Evolutionary conservation across 1,284 basidiomycete genomes (phyloP).

Genomic region (Papiliotrema terrestris): DNA sequence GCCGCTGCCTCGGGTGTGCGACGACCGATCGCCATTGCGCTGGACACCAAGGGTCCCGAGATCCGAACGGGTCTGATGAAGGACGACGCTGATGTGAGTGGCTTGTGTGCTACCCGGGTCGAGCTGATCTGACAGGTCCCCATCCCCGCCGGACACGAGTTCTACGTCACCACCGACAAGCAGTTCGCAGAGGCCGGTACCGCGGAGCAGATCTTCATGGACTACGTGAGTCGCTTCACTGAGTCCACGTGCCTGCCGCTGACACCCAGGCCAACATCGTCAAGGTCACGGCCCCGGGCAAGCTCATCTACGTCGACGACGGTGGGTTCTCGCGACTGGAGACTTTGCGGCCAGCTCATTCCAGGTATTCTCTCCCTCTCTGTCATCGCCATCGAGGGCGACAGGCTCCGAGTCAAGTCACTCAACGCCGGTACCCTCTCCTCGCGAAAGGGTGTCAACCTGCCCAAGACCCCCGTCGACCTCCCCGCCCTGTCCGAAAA

Average conservation of each 20-base stretch:
- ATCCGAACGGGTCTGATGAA: conserved; percentile 96
- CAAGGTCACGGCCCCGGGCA: conserved; percentile 92
- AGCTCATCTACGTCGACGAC: conserved; percentile 96
- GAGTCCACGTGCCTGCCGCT: conserved; percentile 3
- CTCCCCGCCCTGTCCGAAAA: conserved; percentile 96
- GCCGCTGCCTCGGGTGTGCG: conserved; percentile 70
- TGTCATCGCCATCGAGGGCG: conserved; percentile 79
- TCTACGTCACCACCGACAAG: conserved; percentile 82
- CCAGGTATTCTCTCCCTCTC: conserved; percentile 86
- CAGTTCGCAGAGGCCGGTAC: conserved; percentile 76
- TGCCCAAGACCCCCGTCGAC: conserved; percentile 97
- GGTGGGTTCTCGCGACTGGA: conserved; percentile 53
- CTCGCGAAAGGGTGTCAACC: conserved; percentile 98
- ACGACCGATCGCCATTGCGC: conserved; percentile 93
- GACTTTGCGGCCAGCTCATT: not conserved
- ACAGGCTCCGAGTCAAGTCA: conserved; percentile 77
- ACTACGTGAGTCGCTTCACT: conserved; percentile 65
- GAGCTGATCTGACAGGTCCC: conserved; percentile 57
- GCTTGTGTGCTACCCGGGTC: not conserved
- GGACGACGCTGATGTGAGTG: conserved; percentile 76
- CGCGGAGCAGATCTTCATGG: conserved; percentile 80
- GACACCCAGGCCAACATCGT: conserved; percentile 72
- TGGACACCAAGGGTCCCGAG: conserved; percentile 99
- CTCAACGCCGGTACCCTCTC: conserved; percentile 91
- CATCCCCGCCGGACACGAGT: conserved; percentile 89